Percentiles rank a stretch among this genome's conserved stretches.
Conservation (phyloP, 1,139 yeast species). For the Yamadazyma blattariae region DNA sequence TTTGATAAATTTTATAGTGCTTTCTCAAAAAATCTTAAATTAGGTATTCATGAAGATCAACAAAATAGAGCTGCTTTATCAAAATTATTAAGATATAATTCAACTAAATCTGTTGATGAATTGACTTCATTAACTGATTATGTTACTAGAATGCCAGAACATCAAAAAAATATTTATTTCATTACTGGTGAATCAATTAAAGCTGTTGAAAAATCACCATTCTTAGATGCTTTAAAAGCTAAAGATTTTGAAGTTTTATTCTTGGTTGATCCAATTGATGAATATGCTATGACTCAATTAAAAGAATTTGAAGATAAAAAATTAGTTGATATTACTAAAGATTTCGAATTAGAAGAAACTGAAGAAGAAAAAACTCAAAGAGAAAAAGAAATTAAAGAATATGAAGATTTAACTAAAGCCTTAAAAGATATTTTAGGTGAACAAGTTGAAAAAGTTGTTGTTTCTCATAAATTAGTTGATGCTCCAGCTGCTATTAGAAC, state of each 20-base stretch:
- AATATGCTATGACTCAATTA: conserved; percentile 98
- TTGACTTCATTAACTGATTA: conserved; percentile 92
- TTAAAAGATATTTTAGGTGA: conserved; percentile 97
- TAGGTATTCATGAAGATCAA: conserved; percentile 98
- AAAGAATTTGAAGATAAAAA: conserved; percentile 99
- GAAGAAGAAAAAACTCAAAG: conserved; percentile 95
- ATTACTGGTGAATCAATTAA: conserved; percentile 98
- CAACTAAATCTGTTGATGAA: conserved; percentile 94
- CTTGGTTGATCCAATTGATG: conserved; percentile 99
- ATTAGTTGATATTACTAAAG: conserved; percentile 98
- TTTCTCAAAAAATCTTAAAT: conserved; percentile 96
- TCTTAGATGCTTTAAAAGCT: conserved; percentile 97
- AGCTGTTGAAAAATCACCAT: conserved; percentile 99
- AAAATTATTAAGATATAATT: conserved; percentile 94
- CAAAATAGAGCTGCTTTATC: conserved; percentile 96
- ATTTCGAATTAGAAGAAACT: conserved; percentile 97
- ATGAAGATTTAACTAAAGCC: conserved; percentile 90
- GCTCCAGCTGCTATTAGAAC: conserved; percentile 99
- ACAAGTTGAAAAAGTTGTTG: conserved; percentile 98
- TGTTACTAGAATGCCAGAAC: conserved; percentile 99
- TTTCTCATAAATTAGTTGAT: conserved; percentile 94
- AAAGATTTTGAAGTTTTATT: conserved; percentile 97
- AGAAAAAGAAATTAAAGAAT: conserved; percentile 91
- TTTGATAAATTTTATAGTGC: conserved; percentile 98
- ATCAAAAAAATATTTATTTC: conserved; percentile 98